These are phyloP conservation scores for Glebionis coronaria DNA, from an alignment of 129 eudicot species.

Conservation along the genomic window DNA sequence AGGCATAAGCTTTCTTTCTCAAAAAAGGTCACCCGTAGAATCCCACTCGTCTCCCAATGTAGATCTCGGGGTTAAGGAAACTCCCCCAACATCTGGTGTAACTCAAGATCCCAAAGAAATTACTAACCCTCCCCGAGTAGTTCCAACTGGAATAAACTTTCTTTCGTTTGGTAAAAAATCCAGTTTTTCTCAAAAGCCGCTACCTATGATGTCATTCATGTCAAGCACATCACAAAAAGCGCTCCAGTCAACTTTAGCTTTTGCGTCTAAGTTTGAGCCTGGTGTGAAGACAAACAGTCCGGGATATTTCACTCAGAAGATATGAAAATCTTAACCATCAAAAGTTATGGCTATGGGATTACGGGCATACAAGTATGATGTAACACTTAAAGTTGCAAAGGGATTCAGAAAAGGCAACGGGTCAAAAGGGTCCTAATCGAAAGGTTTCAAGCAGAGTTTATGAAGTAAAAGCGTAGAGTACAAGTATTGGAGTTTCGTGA, in stretches of 20 bases:
- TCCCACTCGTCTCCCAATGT: conserved; percentile 24
- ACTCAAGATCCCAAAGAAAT: conserved; percentile 23
- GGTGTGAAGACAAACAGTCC: conserved; percentile 32
- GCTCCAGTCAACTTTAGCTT: conserved; percentile 54
- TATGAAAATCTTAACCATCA: conserved; percentile 22
- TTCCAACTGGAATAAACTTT: conserved; percentile 60
- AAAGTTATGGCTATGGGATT: conserved; percentile 17
- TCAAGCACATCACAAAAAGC: conserved; percentile 45
- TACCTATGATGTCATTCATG: conserved; percentile 41
- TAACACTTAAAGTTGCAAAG: no score
- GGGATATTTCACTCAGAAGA: conserved; percentile 10
- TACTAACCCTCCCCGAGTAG: conserved; percentile 22
- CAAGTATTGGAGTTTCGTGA: no score
- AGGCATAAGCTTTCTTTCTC: conserved; percentile 49
- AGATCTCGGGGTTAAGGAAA: conserved; percentile 25
- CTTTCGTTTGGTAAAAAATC: conserved; percentile 49
- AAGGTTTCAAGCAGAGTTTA: no score
- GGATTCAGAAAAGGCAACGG: no score
- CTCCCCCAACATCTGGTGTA: conserved; percentile 13
- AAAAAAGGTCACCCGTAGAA: conserved; percentile 28
- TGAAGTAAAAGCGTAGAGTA: no score
- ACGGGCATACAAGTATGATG: conserved; percentile 2
- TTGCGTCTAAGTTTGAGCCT: conserved; percentile 61
- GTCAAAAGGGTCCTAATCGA: no score
- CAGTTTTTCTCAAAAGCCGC: conserved; percentile 35